Evolutionary conservation across 495 filamentous ascomycete genomes (phyloP).

Genomic region (Neurospora sp.): DNA sequence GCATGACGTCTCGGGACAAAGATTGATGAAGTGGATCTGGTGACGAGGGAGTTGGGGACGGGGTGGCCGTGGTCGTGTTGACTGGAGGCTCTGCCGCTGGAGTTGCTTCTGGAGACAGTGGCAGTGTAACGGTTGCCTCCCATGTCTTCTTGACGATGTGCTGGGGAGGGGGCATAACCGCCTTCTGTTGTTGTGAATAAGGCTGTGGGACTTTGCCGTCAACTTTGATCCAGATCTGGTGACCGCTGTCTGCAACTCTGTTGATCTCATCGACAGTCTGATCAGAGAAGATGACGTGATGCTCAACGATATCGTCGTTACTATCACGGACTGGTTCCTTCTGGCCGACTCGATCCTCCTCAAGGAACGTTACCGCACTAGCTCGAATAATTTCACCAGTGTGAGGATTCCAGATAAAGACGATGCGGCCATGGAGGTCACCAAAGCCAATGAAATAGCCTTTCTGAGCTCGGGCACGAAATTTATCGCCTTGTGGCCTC

Average conservation of each 20-base stretch:
- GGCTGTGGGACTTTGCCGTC: not conserved
- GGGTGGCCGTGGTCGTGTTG: too few relatives aligned
- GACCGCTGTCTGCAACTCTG: not conserved
- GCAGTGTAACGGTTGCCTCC: too few relatives aligned
- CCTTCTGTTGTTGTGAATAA: not conserved
- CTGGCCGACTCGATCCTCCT: not conserved
- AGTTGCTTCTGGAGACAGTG: too few relatives aligned
- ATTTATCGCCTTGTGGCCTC: not conserved
- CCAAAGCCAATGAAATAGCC: not conserved
- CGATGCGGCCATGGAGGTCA: not conserved
- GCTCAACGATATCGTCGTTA: not conserved
- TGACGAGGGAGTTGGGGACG: too few relatives aligned
- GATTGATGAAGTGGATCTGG: too few relatives aligned
- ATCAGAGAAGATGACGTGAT: not conserved
- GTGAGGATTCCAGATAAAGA: not conserved
- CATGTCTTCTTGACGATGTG: too few relatives aligned
- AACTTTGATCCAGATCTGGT: not conserved
- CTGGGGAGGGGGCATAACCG: too few relatives aligned
- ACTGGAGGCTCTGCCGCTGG: too few relatives aligned
- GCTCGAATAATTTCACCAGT: not conserved
- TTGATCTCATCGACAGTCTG: not conserved
- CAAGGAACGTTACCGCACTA: not conserved
- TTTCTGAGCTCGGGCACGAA: not conserved
- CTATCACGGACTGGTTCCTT: not conserved
- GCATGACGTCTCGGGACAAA: too few relatives aligned